Base-by-base conservation (phyloP, 2,329 filamentous ascomycete species). In the Colletotrichum sansevieriae region DNA sequence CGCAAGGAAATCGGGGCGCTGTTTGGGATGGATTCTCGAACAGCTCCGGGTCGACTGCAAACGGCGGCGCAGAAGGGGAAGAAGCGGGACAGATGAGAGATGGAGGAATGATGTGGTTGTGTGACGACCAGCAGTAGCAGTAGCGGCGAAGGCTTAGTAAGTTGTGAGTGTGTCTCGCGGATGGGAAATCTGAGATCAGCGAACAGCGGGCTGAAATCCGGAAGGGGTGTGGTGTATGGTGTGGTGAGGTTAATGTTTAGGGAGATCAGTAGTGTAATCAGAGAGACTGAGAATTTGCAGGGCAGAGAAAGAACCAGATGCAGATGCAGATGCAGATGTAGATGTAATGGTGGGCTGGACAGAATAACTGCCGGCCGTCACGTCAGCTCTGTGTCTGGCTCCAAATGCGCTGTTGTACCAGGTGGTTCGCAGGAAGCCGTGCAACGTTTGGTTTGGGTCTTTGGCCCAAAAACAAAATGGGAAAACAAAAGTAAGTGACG, bases 21-120 rank as follows among this genome's bases (percentile, higher is more conserved):
- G 25, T 52, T 43, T 54, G 33, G 4, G 47, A 44, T 15, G 25
- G 15, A 15, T 69, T 69, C 66, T 65, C 62, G 56, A 65, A 56
- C 56, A 56, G 49, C 33, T 52, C 37, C 49, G n/a, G 18, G 33
- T 61, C 62, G 35, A 49, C 66, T 69, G 66, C 66, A 69, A 69
- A 51, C 66, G 56, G 65, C 62, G 54, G n/a, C 61, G 54, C 58
- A 37, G 54, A 68, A 15, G 52, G 20, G n/a, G 33, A 57, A 39
- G 39, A 63, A 29, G 22, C 52, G 41, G 62, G 15, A 52, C 22
- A 60, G 22, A 37, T 35, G 20, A 18, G 49, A 29, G 43, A 56
- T 20, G 59, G 41, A 51, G 60, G 29, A 25, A 63, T 49, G 39
- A 49, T 47, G 56, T 66, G 49, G 3, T 44, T 60, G 62, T 44